phyloP scores from a whole-genome alignment of 495 filamentous ascomycete species.

The Aspergillus saccharolyticus region DNA sequence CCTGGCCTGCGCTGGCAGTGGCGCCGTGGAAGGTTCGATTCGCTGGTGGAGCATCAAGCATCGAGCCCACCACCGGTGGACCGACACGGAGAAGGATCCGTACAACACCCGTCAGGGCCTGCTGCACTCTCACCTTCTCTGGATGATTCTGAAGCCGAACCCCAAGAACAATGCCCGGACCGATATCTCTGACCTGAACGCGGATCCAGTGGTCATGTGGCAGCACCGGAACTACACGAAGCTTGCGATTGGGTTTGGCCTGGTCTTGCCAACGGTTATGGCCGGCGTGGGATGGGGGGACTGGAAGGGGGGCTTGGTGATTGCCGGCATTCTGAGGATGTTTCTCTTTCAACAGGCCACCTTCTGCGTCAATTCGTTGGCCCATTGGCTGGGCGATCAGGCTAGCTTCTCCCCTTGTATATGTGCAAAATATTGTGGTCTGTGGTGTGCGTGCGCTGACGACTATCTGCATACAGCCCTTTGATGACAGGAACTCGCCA shows the following conservation, averaged over 20 bases:
- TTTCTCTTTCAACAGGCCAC: slow-evolving; percentile 99
- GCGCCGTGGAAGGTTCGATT: slow-evolving; percentile 93
- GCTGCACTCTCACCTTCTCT: slow-evolving; percentile 90
- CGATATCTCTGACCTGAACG: slow-evolving; percentile 95
- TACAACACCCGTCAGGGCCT: slow-evolving; percentile 98
- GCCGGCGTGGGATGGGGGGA: slow-evolving; percentile 84
- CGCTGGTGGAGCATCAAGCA: slow-evolving; percentile 97
- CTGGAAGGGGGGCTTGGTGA: slow-evolving; percentile 86
- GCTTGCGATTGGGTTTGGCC: slow-evolving; percentile 79
- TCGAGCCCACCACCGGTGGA: slow-evolving; percentile 97
- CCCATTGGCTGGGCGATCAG: slow-evolving; percentile 98
- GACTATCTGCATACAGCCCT: slow-evolving; percentile 52
- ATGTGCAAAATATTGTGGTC: too few relatives aligned
- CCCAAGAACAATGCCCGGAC: slow-evolving; percentile 89
- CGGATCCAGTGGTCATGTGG: slow-evolving; percentile 89
- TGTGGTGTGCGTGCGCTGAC: not conserved
- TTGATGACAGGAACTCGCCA: slow-evolving; percentile 97
- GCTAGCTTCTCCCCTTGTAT: too few relatives aligned
- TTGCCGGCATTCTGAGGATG: slow-evolving; percentile 90
- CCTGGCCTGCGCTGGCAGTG: slow-evolving; percentile 85
- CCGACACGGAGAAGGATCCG: slow-evolving; percentile 98
- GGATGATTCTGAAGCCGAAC: slow-evolving; percentile 94
- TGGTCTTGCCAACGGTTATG: slow-evolving; percentile 80
- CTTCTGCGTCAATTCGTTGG: slow-evolving; percentile 98
- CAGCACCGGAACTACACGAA: slow-evolving; percentile 93